Evolutionary conservation across 768 basidiomycete genomes (phyloP), one percentile per base, ranked within the genome.

Genomic region (Amanita pseudoporphyria): DNA sequence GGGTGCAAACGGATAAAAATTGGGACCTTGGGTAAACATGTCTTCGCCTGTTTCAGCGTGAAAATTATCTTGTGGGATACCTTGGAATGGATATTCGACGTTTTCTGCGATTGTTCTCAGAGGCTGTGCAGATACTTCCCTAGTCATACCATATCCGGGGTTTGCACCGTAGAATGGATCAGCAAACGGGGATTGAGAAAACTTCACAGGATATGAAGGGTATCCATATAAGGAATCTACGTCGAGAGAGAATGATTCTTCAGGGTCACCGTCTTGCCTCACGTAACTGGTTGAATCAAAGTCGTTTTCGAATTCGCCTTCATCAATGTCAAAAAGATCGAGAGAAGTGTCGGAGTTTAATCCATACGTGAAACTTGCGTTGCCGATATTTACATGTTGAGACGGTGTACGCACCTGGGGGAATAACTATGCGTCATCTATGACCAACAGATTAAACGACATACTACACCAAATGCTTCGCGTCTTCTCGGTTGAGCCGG

Each of bases 241-340:
- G 53, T 63, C 60, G 30, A 66, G 60, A 59, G 68, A 65, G 61
- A 67, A 67, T 47, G 64, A 69, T 47, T 70, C 63, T 40, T 69
- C 64, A 16, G 65, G 58, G 30, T 68, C 60, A 21, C 61, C 57
- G 49, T 67, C 66, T 26, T 61, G 57, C 22, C 59, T 56, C 45
- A 56, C 57, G 52, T 63, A 64, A n/a, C 71, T 68, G 33, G 49
- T 24, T 14, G 49, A 33, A 13, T 50, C 49, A 39, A 66, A 62
- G 42, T 73, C 71, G 49, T 70, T 67, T 58, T 80, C 79, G 56
- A 76, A 76, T 51, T 79, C 78, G 58, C 81, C 79, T 62, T 87
- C 85, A 57, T 84, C 79, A 53, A 87, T 86, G 58, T 87, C 81
- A 60, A 84, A 87, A 50, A 86, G 67, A 32, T 84, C 77, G 36